Evolutionary conservation across 169 alveolate genomes (phyloP), one percentile per base, ranked within the genome.

Genomic region (Plasmodium coatneyi): DNA sequence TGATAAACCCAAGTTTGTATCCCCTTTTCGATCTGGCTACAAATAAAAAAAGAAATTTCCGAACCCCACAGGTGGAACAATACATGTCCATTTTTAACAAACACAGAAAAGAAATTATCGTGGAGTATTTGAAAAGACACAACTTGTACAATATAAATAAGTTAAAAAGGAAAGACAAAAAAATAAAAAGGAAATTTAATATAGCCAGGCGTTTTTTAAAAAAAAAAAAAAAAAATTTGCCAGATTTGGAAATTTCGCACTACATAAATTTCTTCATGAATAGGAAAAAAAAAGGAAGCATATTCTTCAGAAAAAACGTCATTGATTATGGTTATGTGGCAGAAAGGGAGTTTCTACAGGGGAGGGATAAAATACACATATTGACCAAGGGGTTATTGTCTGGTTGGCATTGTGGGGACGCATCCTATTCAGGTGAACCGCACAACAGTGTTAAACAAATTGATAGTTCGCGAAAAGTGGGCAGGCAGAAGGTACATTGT

Each of bases 111-210:
- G 70, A 72, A 5, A 92, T 78, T 28, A 92, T 92, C 34, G 60
- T 84, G 5, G 83, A 92, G n/a, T 92, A 92, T 84, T 92, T 83
- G 39, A 79, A 92, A 72, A 70, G 54, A 22, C 30, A 92, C 83
- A 92, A 92, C 82, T 92, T 84, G 34, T 84, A 92, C 82, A 83
- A 83, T 36, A 6, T 76, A 25, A 92, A 84, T 41, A 84, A 84
- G 49, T 78, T 80, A 71, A 84, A 80, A 70, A 89, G 49, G 72
- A 78, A 56, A 79, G 60, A 80, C 71, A 89, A 80, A 60, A 80
- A 89, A 79, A 78, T 84, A n/a, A 92, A 92, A 92, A 92, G 95
- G 66, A 92, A 76, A 70, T 80, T 92, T 34, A 83, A 80, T 70
- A 92, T 84, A 34, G 92, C 90, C 5, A 92, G 41, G 39, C 49